Base-by-base conservation (phyloP, 108 stramenopile genomes). In the Conticribra weissflogii region DNA sequence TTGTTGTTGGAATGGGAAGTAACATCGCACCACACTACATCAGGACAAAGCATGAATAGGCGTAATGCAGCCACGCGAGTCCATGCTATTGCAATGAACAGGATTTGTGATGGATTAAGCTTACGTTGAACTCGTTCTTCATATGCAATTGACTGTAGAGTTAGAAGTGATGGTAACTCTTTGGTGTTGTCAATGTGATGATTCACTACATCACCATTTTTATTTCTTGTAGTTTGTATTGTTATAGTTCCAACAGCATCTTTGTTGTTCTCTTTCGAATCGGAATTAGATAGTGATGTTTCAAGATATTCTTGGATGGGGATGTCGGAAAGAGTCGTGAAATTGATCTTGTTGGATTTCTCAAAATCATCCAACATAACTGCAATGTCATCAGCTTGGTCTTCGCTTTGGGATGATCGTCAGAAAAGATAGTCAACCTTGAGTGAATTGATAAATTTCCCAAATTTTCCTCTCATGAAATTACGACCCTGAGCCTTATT, bases 1-100 rank as follows among this genome's bases (percentile, higher is more conserved):
- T 51, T 65, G 28, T 65, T 65, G 1, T 65, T 65, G 5, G 50
- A 65, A 21, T 50, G 63, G 29, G 63, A 65, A 8, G 63, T 65
- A 12, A 51, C 48, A 32, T 65, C 63, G 21, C 48, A 49, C 63
- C 63, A 65, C n/a, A 65, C 29, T 3, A 65, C 63, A 21, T 65
- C 63, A 65, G 63, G 63, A 45, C 63, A 65, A 7, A 65, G 22
- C 48, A 46, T 49, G 63, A 65, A 65, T 22, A 65, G 51, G 19
- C 49, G 25, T 34, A 65, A 65, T 51, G 50, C 63, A 48, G 44
- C 46, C 5, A 49, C 12, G 24, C 1, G 1, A 31, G 51, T 33
- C 63, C 63, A 65, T 8, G 63, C 63, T 28, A 65, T 51, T 8
- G 48, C n/a, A 51, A 65, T 51, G 28, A 65, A 65, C 5, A 65